Base-by-base conservation (phyloP, 371 early-diverging fungal species). In the Mucor lusitanicus region DNA sequence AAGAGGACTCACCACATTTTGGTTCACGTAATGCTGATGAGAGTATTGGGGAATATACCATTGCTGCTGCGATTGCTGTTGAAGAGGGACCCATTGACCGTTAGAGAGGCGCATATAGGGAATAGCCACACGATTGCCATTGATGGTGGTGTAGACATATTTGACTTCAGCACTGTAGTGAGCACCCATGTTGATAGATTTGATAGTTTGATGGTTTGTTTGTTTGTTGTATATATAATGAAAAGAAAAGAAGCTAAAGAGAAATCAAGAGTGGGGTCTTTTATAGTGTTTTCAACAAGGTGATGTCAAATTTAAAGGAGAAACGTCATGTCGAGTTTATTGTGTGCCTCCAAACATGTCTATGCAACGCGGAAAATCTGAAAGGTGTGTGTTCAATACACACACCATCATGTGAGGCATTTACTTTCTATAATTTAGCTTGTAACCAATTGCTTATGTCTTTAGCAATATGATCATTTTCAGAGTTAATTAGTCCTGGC, bases 401-500 rank as follows among this genome's bases (percentile, higher is more conserved):
- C 40, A 17, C 21, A 56, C 11, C 19, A 42, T 27, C 65, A 65
- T 58, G 42, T 46, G 65, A 58, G 53, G 53, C 48, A 48, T 50
- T 12, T 50, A 27, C 15, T 42, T 66, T 44, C 55, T 70, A 74
- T 32, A 74, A 28, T 59, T 42, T 70, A 40, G 64, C 50, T 27
- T 44, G 53, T 60, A 82, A 50, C 82, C 82, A 82, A 33, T 68
- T 27, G 11, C 60, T 48, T 17, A 82, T 37, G 17, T 76, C 70
- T 5, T 58, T 39, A 13, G 68, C 66, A 53, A 82, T 67, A 30
- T 66, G 59, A 30, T 71, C 50, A 53, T 79, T 82, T 28, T 79
- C 79, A 37, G 72, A 40, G 55, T 74, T 75, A 17, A 82, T 72
- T 0, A 82, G 53, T 23, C 79, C 82, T 3, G 82, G 82, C 44